Conservation (phyloP, 106 monocot species). For the Xerophyta viscosa region DNA sequence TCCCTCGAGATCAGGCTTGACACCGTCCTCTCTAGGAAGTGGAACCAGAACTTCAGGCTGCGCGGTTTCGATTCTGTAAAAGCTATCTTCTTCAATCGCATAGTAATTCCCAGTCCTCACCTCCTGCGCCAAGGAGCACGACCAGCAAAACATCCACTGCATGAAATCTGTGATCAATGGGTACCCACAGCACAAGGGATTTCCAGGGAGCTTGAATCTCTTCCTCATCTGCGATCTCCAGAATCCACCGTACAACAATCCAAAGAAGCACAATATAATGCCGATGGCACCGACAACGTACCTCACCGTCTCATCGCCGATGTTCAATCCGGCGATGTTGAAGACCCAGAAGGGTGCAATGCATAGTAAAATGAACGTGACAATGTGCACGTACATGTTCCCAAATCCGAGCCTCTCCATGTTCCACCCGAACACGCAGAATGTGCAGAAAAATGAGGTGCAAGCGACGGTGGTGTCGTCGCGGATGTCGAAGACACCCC, state of each 20-base stretch:
- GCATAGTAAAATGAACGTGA: slow-evolving; percentile 17
- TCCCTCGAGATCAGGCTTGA: too few species aligned
- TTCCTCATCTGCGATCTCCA: too few species aligned
- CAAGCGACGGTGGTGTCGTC: neutral
- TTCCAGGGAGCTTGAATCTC: slow-evolving; percentile 2
- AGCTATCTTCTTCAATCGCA: neutral
- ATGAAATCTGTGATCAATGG: neutral
- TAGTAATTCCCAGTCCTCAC: slow-evolving; percentile 5
- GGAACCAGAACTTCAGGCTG: too few species aligned
- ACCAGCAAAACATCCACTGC: slow-evolving; percentile 3
- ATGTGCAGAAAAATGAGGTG: neutral
- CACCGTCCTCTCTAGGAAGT: too few species aligned
- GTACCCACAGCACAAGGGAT: neutral
- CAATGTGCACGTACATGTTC: slow-evolving; percentile 31
- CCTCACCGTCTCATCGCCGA: slow-evolving; percentile 5
- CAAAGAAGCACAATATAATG: slow-evolving; percentile 10
- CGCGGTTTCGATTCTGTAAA: too few species aligned
- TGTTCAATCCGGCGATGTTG: slow-evolving; percentile 17
- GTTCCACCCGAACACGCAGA: neutral
- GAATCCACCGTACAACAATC: slow-evolving; percentile 38
- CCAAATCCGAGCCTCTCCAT: neutral
- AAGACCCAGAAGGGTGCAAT: slow-evolving; percentile 24
- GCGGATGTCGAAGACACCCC: neutral
- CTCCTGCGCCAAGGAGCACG: slow-evolving; percentile 1
- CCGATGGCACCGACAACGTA: slow-evolving; percentile 10